phyloP scores from a whole-genome alignment of 495 filamentous ascomycete genomes.

The Aspergillus haitiensis region DNA sequence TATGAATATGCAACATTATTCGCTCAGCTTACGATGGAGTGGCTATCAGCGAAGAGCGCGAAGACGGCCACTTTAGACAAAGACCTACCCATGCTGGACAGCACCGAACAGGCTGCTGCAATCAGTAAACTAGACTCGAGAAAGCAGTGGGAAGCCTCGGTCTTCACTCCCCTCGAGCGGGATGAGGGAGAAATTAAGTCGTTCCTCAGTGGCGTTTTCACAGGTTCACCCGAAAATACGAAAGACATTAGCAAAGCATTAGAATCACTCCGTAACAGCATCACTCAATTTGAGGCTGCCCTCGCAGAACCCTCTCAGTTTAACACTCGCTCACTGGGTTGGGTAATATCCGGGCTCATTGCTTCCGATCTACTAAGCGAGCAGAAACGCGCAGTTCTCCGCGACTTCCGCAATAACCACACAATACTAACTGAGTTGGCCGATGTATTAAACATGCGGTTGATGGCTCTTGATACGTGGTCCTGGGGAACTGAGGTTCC shows the following conservation, averaged over 20 bases:
- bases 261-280: conserved; percentile 4
- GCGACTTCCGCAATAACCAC: conserved; percentile 14
- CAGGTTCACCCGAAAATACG: conserved; percentile 2
- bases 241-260: conserved; percentile 5
- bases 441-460: conserved; percentile 21
- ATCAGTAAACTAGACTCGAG: conserved; percentile 12
- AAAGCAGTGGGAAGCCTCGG: conserved; percentile 14
- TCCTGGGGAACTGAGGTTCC: conserved; percentile 16
- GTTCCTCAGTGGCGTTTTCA: conserved; percentile 15
- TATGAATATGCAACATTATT: conserved; percentile 22
- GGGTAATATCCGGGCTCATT: conserved; percentile 14
- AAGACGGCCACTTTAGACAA: background rate
- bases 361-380: conserved; percentile 17
- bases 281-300: conserved; percentile 3
- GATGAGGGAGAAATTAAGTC: background rate
- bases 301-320: conserved; percentile 9
- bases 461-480: conserved; percentile 16
- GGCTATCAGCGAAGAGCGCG: conserved; percentile 14
- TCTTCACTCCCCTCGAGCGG: conserved; percentile 8
- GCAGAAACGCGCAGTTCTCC: conserved; percentile 16
- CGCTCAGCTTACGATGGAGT: conserved; percentile 21
- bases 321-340: background rate
- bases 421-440: conserved; percentile 16
- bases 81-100: conserved; percentile 2
- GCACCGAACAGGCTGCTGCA: conserved; percentile 6